Percentiles rank a stretch among this genome's conserved stretches.
phyloP scores from a whole-genome alignment of 106 monocot species.

The Narthecium ossifragum region DNA sequence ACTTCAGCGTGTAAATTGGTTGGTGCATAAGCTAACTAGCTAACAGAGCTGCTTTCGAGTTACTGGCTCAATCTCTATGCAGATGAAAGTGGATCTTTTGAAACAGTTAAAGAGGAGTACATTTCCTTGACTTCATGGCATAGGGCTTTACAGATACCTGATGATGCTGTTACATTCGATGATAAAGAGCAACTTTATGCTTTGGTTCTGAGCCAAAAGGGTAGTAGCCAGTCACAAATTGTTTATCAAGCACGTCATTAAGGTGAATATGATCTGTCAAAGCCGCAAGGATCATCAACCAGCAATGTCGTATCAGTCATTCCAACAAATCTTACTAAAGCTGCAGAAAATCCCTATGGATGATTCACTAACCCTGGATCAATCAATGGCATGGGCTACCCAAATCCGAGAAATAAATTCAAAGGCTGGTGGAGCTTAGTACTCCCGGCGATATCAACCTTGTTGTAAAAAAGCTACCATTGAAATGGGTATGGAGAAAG shows the following conservation, averaged over 20 bases:
- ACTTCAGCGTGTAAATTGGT: conserved; percentile 88
- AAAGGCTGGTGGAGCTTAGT: conserved; percentile 46
- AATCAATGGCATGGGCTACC: conserved; percentile 59
- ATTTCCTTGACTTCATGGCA: conserved; percentile 83
- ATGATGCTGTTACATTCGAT: conserved; percentile 53
- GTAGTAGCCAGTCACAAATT: conserved; percentile 17
- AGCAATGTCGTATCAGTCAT: conserved; percentile 56
- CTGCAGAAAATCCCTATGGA: conserved; percentile 64
- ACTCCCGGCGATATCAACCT: conserved; percentile 42
- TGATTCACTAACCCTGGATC: conserved; percentile 75
- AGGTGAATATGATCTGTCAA: conserved; percentile 62
- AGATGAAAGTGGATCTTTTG: conserved; percentile 85
- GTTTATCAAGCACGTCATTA: conserved; percentile 92
- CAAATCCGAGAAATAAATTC: conserved; percentile 57
- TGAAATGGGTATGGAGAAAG: conserved; percentile 69
- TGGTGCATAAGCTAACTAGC: conserved; percentile 97
- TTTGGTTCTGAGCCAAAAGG: conserved; percentile 65
- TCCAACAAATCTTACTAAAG: conserved; percentile 43
- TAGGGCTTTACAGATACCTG: conserved; percentile 74
- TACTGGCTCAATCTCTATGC: conserved; percentile 94
- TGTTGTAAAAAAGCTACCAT: conserved; percentile 43
- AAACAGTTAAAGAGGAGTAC: conserved; percentile 79
- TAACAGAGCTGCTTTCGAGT: conserved; percentile 88
- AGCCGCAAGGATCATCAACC: conserved; percentile 27
- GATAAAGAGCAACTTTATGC: conserved; percentile 48